phyloP scores from a whole-genome alignment of 1,284 basidiomycete genomes.

The Vanrija sp. region DNA sequence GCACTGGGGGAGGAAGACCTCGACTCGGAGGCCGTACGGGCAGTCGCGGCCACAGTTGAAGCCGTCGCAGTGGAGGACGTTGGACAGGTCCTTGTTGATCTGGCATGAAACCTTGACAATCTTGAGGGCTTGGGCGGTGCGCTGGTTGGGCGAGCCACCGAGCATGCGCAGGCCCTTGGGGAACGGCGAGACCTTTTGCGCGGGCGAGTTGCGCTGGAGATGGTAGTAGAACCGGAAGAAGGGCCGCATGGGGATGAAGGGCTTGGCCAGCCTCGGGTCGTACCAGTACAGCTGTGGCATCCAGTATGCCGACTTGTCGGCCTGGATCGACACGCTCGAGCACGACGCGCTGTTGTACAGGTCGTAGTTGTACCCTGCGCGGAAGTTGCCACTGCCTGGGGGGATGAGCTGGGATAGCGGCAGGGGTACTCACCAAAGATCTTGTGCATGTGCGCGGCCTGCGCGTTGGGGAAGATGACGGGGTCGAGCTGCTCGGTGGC shows the following conservation, averaged over 20 bases:
- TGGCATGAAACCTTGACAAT: no score
- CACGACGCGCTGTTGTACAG: conserved; percentile 6
- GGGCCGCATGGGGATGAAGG: conserved; percentile 11
- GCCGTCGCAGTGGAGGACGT: conserved; percentile 6
- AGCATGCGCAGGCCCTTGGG: conserved; percentile 17
- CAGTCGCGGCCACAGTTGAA: conserved; percentile 30
- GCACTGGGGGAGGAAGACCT: conserved; percentile 31
- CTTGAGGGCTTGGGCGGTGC: neutral
- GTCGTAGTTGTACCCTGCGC: conserved; percentile 13
- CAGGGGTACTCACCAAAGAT: conserved; percentile 6
- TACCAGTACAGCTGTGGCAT: conserved; percentile 18
- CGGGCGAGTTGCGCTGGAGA: conserved; percentile 1
- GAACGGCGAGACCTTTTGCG: conserved; percentile 9
- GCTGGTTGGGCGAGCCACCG: conserved; percentile 8
- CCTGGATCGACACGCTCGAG: conserved; percentile 7
- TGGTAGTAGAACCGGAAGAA: conserved; percentile 13
- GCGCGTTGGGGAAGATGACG: conserved; percentile 15
- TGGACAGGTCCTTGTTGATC: neutral
- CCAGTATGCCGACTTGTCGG: conserved; percentile 21
- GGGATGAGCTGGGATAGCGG: neutral
- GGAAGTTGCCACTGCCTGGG: conserved; percentile 12
- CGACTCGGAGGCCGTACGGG: conserved; percentile 28
- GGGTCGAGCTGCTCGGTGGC: conserved; percentile 16
- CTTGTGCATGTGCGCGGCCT: conserved; percentile 15
- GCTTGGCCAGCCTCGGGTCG: conserved; percentile 1